Evolutionary conservation across 306 rosid genomes (phyloP).

Genomic region (Argentina anserina): DNA sequence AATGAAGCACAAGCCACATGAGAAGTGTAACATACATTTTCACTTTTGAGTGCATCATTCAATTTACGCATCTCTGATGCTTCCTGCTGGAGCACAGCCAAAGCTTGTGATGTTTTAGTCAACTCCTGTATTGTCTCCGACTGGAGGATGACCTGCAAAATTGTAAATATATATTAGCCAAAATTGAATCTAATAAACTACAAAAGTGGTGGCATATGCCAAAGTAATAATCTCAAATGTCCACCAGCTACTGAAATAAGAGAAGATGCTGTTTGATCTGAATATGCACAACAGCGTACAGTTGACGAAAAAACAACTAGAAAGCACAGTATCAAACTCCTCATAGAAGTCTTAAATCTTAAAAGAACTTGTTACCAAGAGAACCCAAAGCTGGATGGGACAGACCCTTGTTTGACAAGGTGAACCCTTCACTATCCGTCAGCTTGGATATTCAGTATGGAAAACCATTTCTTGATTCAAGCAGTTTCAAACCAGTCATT

Average conservation of each 20-base stretch:
- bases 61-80: slow-evolving; percentile 59
- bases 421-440: background rate
- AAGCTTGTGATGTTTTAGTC: slow-evolving; percentile 75
- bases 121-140: slow-evolving; percentile 94
- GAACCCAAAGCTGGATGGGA: background rate
- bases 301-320: background rate
- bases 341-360: background rate
- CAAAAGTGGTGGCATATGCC: background rate
- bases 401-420: background rate
- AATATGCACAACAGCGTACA: background rate
- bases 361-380: background rate
- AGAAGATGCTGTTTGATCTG: background rate
- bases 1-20: background rate
- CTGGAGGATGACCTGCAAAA: slow-evolving; percentile 77
- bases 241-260: background rate
- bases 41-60: slow-evolving; percentile 48
- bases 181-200: background rate
- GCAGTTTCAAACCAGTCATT: background rate
- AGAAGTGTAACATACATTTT: slow-evolving; percentile 45
- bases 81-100: slow-evolving; percentile 68
- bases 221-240: background rate
- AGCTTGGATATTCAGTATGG: background rate
- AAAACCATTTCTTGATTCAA: background rate
- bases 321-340: background rate
- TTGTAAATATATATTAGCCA: background rate